Evolutionary conservation across 106 monocot genomes (phyloP), one percentile per base, ranked within the genome.

Genomic region (Platanthera guangdongensis): DNA sequence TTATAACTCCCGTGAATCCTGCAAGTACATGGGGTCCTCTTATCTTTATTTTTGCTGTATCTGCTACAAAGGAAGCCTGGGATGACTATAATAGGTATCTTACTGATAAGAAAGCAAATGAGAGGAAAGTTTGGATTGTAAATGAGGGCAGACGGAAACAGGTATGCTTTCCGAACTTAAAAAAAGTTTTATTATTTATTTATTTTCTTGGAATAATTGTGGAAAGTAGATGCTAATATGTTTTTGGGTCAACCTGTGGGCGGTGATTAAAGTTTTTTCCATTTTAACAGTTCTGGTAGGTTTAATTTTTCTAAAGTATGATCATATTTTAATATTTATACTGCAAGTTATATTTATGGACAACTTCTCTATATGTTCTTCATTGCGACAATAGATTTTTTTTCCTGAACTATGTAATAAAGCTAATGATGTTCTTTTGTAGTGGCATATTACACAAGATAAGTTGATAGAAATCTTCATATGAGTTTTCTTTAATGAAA

Each of bases 21-120:
- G 93, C 91, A 75, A 97, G 90, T 70, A 93, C 93, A 72, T 97
- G 97, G 97, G 97, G 88, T 75, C 97, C 97, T 46, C 88, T 97
- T 73, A 85, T 93, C 59, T 83, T 97, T 85, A 97, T 97, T 49
- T 97, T 97, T 87, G 76, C 91, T 9, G 89, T 97, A 10, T 97
- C 97, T 78, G 93, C 97, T 55, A 82, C 90, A 28, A 97, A 97
- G 82, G 97, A 97, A 80, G 93, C 93, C 47, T 97, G 93, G 97
- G 97, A 97, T 91, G 97, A 97, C 81, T 97, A 97, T 77, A 93
- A 93, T 80, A 89, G 97, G 68, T 97, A 91, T 83, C 83, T 94
- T 72, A 91, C 89, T 75, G 97, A 97, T 77, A 97, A 97, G 82
- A 76, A 91, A 87, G 97, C 93, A 73, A 97, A 94, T 84, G 97